Conservation (phyloP, 768 basidiomycete species). For the Pleurotus cornucopiae region DNA sequence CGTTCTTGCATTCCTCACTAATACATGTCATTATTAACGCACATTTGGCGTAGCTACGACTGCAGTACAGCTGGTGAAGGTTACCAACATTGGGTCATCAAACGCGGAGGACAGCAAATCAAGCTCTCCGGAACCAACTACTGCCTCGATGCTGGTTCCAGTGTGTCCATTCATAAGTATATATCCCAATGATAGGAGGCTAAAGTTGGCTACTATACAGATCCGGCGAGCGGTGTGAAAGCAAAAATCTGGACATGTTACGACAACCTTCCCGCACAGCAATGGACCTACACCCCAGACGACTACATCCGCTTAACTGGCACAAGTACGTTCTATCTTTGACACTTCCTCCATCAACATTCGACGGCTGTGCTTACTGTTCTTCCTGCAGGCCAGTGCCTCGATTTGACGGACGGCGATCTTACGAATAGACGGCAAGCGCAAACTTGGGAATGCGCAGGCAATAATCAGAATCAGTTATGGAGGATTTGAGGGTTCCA, state of each 20-base stretch:
- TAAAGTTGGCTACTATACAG: conserved; percentile 3
- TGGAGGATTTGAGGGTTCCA: conserved; percentile 8
- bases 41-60: conserved; percentile 21
- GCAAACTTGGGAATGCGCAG: conserved; percentile 18
- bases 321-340: conserved; percentile 6
- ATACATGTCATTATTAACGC: not conserved
- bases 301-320: conserved; percentile 10
- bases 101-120: conserved; percentile 22
- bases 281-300: conserved; percentile 15
- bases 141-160: conserved; percentile 30
- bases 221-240: conserved; percentile 14
- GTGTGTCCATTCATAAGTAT: conserved; percentile 13
- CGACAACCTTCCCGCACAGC: conserved; percentile 14
- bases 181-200: not conserved
- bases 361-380: not conserved
- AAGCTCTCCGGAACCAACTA: conserved; percentile 26
- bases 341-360: not conserved
- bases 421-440: conserved; percentile 14
- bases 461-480: conserved; percentile 15
- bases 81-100: conserved; percentile 27
- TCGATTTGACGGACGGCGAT: conserved; percentile 18
- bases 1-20: not conserved
- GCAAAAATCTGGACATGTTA: conserved; percentile 22
- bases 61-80: conserved; percentile 22
- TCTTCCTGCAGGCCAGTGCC: conserved; percentile 14